Evolutionary conservation across 2,329 filamentous ascomycete genomes (phyloP).

Genomic region (Kalaharituber pfeilii): DNA sequence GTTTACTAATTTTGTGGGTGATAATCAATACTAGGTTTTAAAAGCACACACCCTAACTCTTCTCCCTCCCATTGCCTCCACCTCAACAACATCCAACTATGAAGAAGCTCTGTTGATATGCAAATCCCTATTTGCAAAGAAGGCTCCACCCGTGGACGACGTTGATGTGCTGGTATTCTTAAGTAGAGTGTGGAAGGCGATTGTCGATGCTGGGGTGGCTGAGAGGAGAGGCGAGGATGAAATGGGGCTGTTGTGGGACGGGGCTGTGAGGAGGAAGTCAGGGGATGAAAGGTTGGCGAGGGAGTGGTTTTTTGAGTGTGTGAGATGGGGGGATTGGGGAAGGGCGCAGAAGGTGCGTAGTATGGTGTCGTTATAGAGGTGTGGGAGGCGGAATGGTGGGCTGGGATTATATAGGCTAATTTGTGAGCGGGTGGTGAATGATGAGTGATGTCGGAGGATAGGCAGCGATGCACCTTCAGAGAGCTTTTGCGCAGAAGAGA

Average conservation of each 20-base stretch:
- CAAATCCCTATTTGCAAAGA: conserved; percentile 8
- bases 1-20: too few relatives aligned
- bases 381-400: background rate
- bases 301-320: conserved; percentile 20
- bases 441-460: background rate
- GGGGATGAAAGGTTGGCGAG: conserved; percentile 17
- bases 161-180: conserved; percentile 14
- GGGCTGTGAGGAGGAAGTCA: conserved; percentile 17
- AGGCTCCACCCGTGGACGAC: conserved; percentile 11
- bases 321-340: conserved; percentile 18
- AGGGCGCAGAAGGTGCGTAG: conserved; percentile 16
- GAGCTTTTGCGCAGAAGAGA: conserved; percentile 20
- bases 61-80: conserved; percentile 12
- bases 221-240: background rate
- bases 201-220: conserved; percentile 8
- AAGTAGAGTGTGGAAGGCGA: conserved; percentile 14
- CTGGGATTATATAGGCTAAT: background rate
- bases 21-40: conserved; percentile 16
- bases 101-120: conserved; percentile 16
- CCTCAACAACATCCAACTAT: too few relatives aligned
- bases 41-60: conserved; percentile 20
- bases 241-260: conserved; percentile 18
- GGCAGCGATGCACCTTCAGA: conserved; percentile 24
- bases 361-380: background rate
- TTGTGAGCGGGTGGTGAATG: too few relatives aligned